These are phyloP conservation scores for Chrysoporthe austroafricana DNA, from an alignment of 2,329 filamentous ascomycete species.

Conservation along the genomic window DNA sequence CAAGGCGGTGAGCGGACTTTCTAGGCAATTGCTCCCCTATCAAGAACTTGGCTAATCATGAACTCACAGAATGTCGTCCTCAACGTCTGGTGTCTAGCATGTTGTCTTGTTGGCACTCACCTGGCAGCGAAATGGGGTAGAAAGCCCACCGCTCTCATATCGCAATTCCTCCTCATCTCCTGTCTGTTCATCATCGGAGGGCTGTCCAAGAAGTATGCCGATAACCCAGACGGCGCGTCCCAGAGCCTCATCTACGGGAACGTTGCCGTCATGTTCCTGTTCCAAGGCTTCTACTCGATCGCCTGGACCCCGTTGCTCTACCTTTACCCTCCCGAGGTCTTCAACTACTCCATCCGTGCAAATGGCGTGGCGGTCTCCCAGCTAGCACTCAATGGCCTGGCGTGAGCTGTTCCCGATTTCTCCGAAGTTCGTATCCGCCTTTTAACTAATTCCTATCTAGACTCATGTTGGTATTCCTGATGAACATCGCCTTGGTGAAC, in stretches of 20 bases:
- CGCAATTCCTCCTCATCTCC: conserved; percentile 42
- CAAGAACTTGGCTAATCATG: background rate
- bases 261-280: conserved; percentile 55
- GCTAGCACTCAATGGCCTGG: conserved; percentile 37
- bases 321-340: conserved; percentile 53
- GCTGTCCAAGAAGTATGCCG: conserved; percentile 47
- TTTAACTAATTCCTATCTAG: conserved; percentile 3
- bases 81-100: conserved; percentile 53
- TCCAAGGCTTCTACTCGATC: conserved; percentile 55
- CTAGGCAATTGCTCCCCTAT: background rate
- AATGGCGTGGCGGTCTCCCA: conserved; percentile 48
- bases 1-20: conserved; percentile 38
- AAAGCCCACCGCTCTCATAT: conserved; percentile 47
- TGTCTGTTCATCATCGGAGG: conserved; percentile 57
- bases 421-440: no score
- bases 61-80: conserved; percentile 49
- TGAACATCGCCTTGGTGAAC: conserved; percentile 46
- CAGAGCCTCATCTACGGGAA: conserved; percentile 43
- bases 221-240: conserved; percentile 35
- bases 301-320: conserved; percentile 53
- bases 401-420: conserved; percentile 31
- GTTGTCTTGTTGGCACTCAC: conserved; percentile 47
- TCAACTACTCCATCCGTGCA: conserved; percentile 54
- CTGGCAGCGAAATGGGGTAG: conserved; percentile 48
- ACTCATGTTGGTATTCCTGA: conserved; percentile 34